Conservation (phyloP, 176 grass and related monocot species). For the Panicum miliaceum region DNA sequence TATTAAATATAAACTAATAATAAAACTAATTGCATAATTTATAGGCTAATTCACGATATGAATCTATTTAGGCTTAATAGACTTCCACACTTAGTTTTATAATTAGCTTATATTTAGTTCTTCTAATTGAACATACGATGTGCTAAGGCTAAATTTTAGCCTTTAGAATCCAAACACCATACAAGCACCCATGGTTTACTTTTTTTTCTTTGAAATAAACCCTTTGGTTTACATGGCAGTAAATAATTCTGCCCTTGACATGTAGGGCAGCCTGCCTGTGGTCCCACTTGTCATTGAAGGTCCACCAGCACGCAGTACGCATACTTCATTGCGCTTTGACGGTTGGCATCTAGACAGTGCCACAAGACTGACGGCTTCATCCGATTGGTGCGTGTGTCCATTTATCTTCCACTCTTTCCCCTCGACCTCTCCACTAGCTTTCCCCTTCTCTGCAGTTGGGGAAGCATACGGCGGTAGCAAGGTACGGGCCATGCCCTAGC, state of each 20-base stretch:
- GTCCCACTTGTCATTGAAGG: slow-evolving; percentile 7
- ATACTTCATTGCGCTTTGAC: neutral
- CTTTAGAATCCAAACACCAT: too few species aligned
- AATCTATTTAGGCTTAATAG: too few species aligned
- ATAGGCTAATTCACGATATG: too few species aligned
- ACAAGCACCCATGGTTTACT: neutral
- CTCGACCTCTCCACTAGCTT: slow-evolving; percentile 27
- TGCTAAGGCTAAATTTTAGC: too few species aligned
- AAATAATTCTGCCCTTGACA: neutral
- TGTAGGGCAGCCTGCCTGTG: neutral
- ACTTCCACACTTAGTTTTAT: too few species aligned
- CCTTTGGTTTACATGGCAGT: too few species aligned
- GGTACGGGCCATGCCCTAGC: slow-evolving; percentile 13
- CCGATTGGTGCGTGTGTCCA: slow-evolving; percentile 15
- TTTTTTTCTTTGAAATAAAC: too few species aligned
- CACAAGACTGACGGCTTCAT: neutral
- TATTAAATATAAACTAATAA: too few species aligned
- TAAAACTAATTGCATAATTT: too few species aligned
- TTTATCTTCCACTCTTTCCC: slow-evolving; percentile 41
- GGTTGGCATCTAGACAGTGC: slow-evolving; percentile 6
- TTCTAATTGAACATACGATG: too few species aligned
- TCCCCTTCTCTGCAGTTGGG: slow-evolving; percentile 1
- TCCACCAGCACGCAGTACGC: too few species aligned
- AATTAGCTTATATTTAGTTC: too few species aligned
- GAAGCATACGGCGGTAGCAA: slow-evolving; percentile 26